Conservation (phyloP, 176 grass and related monocot species). For the Oryza officinalis region DNA sequence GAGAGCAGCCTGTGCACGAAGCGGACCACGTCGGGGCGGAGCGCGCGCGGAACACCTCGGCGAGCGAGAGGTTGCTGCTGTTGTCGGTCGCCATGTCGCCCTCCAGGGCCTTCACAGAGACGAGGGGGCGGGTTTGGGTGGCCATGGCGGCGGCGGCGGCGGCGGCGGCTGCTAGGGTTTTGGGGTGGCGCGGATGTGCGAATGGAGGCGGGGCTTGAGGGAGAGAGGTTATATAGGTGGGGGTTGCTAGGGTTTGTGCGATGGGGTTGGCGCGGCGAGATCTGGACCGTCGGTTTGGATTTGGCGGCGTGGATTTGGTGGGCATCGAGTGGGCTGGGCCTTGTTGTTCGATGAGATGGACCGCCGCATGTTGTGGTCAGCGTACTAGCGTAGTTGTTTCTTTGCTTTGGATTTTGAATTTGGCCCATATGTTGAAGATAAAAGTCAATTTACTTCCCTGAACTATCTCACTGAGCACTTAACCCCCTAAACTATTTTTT, state of each 20-base stretch:
- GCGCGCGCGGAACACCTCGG: conserved; percentile 50
- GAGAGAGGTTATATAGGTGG: not conserved
- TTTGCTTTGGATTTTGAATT: not conserved
- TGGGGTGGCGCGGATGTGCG: not conserved
- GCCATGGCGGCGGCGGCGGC: conserved; percentile 42
- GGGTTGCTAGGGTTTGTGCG: conserved; percentile 36
- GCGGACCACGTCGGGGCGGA: conserved; percentile 60
- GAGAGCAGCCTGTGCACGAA: conserved; percentile 58
- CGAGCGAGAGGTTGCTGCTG: conserved; percentile 24
- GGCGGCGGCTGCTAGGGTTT: conserved; percentile 33
- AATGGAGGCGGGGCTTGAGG: not conserved
- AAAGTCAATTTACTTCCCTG: too few species aligned
- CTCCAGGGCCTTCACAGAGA: conserved; percentile 65
- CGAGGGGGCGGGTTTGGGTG: conserved; percentile 47
- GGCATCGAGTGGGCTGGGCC: not conserved
- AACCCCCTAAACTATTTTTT: too few species aligned
- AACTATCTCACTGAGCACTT: too few species aligned
- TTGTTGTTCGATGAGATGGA: not conserved
- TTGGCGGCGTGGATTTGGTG: not conserved
- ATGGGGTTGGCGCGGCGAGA: not conserved
- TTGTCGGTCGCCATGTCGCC: conserved; percentile 67
- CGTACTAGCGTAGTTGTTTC: not conserved
- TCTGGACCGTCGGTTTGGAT: conserved; percentile 7
- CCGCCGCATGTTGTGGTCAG: accelerated
- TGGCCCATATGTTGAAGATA: too few species aligned